Percentiles rank a stretch among this genome's conserved stretches.
These are phyloP conservation scores for Astragalus membranaceus DNA, from an alignment of 306 rosid genomes.

Conservation along the genomic window DNA sequence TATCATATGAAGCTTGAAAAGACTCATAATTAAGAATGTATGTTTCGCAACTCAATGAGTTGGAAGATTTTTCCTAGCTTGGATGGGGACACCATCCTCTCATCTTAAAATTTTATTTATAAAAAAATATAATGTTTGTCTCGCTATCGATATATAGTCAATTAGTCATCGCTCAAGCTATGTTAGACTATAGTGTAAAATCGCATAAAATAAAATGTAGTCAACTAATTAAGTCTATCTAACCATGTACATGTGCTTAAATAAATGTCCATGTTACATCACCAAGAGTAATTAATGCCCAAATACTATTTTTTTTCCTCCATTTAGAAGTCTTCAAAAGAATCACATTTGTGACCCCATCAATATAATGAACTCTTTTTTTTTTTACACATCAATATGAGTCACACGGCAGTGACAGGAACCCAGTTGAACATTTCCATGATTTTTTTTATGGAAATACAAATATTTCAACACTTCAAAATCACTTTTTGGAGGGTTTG, in stretches of 20 bases:
- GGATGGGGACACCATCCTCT: too few species aligned
- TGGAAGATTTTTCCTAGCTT: too few species aligned
- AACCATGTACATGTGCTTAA: constrained; percentile 20
- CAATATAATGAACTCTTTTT: background rate
- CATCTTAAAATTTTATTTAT: too few species aligned
- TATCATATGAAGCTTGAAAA: too few species aligned
- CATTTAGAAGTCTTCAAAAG: background rate
- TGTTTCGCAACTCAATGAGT: background rate
- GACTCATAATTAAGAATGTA: background rate
- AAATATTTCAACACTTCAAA: constrained; percentile 25
- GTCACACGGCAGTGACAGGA: constrained; percentile 7
- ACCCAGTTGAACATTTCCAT: background rate
- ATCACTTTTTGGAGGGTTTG: constrained; percentile 33
- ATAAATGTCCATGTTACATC: constrained; percentile 14
- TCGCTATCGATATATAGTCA: background rate
- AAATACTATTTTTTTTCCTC: constrained; percentile 6
- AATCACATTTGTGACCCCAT: constrained; percentile 3
- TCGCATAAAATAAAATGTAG: background rate
- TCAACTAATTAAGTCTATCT: constrained; percentile 9
- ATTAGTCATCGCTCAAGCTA: background rate
- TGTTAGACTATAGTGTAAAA: background rate
- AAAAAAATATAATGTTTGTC: background rate
- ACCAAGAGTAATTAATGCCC: background rate
- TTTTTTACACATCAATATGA: background rate
- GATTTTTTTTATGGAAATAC: background rate